Conservation (phyloP, 2,329 filamentous ascomycete species). For the Cordyceps cicadae region DNA sequence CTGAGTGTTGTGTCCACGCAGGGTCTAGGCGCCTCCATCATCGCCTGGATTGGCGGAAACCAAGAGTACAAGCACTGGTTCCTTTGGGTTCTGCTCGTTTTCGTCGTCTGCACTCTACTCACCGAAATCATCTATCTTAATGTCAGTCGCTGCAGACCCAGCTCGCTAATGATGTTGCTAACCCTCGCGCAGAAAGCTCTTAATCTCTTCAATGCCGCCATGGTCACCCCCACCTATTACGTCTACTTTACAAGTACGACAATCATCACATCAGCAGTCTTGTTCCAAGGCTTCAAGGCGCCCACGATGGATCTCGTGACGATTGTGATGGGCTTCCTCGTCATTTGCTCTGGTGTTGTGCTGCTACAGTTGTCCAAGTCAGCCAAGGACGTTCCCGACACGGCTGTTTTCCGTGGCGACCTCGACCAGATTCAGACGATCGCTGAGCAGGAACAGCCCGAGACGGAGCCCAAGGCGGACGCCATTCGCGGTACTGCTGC, state of each 20-base stretch:
- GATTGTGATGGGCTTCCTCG: slow-evolving; percentile 86
- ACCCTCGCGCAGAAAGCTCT: slow-evolving; percentile 78
- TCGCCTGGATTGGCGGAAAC: slow-evolving; percentile 73
- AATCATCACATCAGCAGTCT: slow-evolving; percentile 83
- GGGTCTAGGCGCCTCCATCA: slow-evolving; percentile 81
- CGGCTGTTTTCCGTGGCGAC: slow-evolving; percentile 85
- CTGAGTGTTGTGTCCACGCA: slow-evolving; percentile 93
- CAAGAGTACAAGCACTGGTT: slow-evolving; percentile 98
- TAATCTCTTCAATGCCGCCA: slow-evolving; percentile 90
- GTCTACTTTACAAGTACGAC: slow-evolving; percentile 96
- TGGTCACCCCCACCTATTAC: slow-evolving; percentile 97
- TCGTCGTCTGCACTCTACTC: slow-evolving; percentile 79
- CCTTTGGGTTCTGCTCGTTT: slow-evolving; percentile 81
- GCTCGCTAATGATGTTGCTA: slow-evolving; percentile 20
- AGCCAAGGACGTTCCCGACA: slow-evolving; percentile 91
- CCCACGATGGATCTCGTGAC: slow-evolving; percentile 72
- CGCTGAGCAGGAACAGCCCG: slow-evolving; percentile 90
- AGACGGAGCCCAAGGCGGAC: slow-evolving; percentile 91
- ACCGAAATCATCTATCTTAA: slow-evolving; percentile 96
- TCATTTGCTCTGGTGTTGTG: slow-evolving; percentile 88
- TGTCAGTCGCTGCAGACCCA: slow-evolving; percentile 47
- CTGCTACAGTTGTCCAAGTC: slow-evolving; percentile 95
- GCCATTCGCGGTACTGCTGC: slow-evolving; percentile 86
- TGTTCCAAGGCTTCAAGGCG: slow-evolving; percentile 92
- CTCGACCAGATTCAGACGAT: slow-evolving; percentile 93